Percentiles rank a stretch among this genome's conserved stretches.
These are phyloP conservation scores for Lactarius sp. DNA, from an alignment of 768 basidiomycete genomes.

Conservation along the genomic window DNA sequence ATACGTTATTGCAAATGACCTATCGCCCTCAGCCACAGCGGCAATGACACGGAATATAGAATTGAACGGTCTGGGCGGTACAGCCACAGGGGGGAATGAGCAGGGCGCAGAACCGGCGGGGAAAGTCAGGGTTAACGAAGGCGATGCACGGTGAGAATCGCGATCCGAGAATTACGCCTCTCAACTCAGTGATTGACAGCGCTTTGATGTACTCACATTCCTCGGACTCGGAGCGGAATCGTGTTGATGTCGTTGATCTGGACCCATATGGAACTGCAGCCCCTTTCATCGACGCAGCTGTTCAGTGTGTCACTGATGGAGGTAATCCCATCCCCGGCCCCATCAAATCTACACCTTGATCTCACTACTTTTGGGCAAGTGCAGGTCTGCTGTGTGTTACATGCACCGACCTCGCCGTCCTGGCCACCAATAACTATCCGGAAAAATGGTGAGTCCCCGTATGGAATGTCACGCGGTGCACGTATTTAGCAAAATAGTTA, in stretches of 20 bases:
- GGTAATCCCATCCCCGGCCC: slow-evolving; percentile 42
- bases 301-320: slow-evolving; percentile 84
- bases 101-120: slow-evolving; percentile 24
- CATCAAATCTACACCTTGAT: background rate
- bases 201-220: slow-evolving; percentile 89
- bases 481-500: slow-evolving; percentile 46
- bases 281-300: slow-evolving; percentile 92
- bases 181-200: slow-evolving; percentile 37
- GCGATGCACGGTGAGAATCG: slow-evolving; percentile 79
- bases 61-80: slow-evolving; percentile 63
- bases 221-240: slow-evolving; percentile 55
- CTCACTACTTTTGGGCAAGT: background rate
- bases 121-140: slow-evolving; percentile 81
- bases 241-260: slow-evolving; percentile 93
- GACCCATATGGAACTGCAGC: slow-evolving; percentile 98
- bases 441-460: slow-evolving; percentile 77
- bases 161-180: background rate
- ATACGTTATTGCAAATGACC: slow-evolving; percentile 90
- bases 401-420: slow-evolving; percentile 91
- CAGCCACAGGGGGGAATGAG: slow-evolving; percentile 20
- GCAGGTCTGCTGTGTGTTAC: slow-evolving; percentile 89
- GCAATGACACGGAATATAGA: slow-evolving; percentile 85
- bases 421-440: slow-evolving; percentile 90
- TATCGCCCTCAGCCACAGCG: slow-evolving; percentile 74
- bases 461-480: too few relatives aligned